phyloP scores from a whole-genome alignment of 495 filamentous ascomycete genomes.

The Annulohypoxylon nitens region DNA sequence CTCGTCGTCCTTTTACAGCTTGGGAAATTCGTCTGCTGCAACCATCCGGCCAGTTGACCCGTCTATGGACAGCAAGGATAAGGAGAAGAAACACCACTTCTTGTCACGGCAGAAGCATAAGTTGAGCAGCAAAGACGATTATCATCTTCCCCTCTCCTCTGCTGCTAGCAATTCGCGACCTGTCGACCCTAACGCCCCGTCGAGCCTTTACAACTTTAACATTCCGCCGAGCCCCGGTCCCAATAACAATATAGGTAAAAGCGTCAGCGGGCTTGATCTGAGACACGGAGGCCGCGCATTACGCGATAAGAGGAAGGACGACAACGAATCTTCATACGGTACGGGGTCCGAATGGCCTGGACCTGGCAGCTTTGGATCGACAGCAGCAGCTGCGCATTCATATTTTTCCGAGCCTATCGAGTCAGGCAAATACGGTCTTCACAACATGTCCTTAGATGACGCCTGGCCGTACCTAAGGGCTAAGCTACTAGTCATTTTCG shows the following conservation, averaged over 20 bases:
- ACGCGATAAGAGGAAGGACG: slow-evolving; percentile 92
- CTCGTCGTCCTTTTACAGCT: slow-evolving; percentile 81
- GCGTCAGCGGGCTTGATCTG: slow-evolving; percentile 84
- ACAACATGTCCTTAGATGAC: slow-evolving; percentile 88
- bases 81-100: slow-evolving; percentile 85
- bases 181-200: slow-evolving; percentile 84
- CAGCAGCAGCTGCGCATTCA: slow-evolving; percentile 52
- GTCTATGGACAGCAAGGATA: slow-evolving; percentile 59
- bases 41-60: slow-evolving; percentile 72
- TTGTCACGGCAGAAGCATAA: slow-evolving; percentile 93
- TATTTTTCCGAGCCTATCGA: slow-evolving; percentile 64
- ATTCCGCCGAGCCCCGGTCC: slow-evolving; percentile 80
- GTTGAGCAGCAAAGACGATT: slow-evolving; percentile 81
- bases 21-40: slow-evolving; percentile 85
- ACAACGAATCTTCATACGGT: slow-evolving; percentile 58
- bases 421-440: slow-evolving; percentile 72
- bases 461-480: slow-evolving; percentile 96
- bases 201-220: slow-evolving; percentile 80
- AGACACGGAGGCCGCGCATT: slow-evolving; percentile 85
- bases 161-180: slow-evolving; percentile 91
- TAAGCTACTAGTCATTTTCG: slow-evolving; percentile 90
- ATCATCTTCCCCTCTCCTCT: slow-evolving; percentile 86
- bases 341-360: slow-evolving; percentile 65
- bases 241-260: slow-evolving; percentile 76
- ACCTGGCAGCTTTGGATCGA: slow-evolving; percentile 62